phyloP scores from a whole-genome alignment of 140 eudicot genomes.

The Erigeron philadelphicus region DNA sequence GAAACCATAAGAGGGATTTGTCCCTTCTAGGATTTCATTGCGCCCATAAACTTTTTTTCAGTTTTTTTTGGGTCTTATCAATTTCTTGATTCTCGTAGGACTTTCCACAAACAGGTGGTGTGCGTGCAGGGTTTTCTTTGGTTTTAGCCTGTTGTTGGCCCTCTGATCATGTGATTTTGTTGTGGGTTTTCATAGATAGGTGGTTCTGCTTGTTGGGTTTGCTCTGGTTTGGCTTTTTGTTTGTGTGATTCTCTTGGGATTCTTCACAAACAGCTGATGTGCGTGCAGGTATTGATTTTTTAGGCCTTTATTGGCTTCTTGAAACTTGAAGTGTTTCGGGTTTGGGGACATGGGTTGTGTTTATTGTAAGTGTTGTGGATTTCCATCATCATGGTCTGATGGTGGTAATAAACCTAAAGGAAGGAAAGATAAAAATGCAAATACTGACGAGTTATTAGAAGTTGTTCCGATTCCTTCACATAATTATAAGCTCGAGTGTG shows the following conservation, averaged over 20 bases:
- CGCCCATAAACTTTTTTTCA: neutral
- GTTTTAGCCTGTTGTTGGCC: conserved; percentile 3
- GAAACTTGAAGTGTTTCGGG: neutral
- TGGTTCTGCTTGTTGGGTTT: conserved; percentile 15
- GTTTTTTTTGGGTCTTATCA: neutral
- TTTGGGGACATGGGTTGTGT: conserved; percentile 69
- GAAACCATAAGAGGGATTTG: conserved; percentile 10
- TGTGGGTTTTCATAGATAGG: conserved; percentile 42
- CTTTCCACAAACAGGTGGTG: conserved; percentile 47
- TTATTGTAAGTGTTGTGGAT: conserved; percentile 61
- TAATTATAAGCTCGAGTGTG: conserved; percentile 62
- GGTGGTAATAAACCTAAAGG: conserved; percentile 34
- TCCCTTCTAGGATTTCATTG: conserved; percentile 33
- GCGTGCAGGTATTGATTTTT: conserved; percentile 26
- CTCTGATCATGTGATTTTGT: conserved; percentile 17
- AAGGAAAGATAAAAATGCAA: conserved; percentile 33
- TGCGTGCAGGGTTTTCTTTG: conserved; percentile 25
- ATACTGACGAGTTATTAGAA: conserved; percentile 42
- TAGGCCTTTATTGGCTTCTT: conserved; percentile 1
- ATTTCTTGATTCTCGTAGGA: conserved; percentile 24
- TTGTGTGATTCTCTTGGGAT: conserved; percentile 27
- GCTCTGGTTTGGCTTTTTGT: neutral
- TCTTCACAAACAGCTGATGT: conserved; percentile 47
- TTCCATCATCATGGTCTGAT: conserved; percentile 33
- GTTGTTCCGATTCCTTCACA: conserved; percentile 70